Evolutionary conservation across 208 protist species (phyloP).

Genomic region (Phytomonas sp.): DNA sequence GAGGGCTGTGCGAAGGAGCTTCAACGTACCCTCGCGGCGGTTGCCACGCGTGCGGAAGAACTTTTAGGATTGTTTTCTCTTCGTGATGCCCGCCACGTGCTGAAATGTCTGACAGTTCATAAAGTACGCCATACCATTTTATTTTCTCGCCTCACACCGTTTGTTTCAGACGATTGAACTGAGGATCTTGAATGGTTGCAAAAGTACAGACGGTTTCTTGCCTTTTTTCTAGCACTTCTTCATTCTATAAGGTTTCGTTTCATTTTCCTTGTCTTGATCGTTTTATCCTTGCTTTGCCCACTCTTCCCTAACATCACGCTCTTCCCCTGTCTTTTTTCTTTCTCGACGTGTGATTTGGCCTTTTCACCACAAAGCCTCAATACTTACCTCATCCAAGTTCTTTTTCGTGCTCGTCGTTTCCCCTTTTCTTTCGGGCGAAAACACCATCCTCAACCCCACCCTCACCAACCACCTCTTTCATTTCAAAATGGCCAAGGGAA

Average conservation of each 20-base stretch:
- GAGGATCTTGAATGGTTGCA: background rate
- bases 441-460: too few species aligned
- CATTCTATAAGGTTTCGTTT: background rate
- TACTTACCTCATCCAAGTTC: background rate
- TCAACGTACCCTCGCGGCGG: conserved; percentile 41
- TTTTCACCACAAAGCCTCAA: background rate
- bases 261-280: background rate
- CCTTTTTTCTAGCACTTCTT: background rate
- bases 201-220: background rate
- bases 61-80: conserved; percentile 60
- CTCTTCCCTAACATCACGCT: background rate
- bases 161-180: background rate
- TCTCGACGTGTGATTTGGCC: background rate
- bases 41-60: conserved; percentile 48
- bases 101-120: conserved; percentile 68
- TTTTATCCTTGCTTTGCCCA: background rate
- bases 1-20: conserved; percentile 48
- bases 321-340: background rate
- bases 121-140: conserved; percentile 71
- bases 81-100: conserved; percentile 60
- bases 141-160: conserved; percentile 35
- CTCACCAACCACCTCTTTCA: background rate
- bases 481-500: conserved; percentile 56
- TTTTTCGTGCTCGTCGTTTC: background rate
- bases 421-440: too few species aligned